phyloP scores from a whole-genome alignment of 257 asterid species.

The Salvia rosmarinus region DNA sequence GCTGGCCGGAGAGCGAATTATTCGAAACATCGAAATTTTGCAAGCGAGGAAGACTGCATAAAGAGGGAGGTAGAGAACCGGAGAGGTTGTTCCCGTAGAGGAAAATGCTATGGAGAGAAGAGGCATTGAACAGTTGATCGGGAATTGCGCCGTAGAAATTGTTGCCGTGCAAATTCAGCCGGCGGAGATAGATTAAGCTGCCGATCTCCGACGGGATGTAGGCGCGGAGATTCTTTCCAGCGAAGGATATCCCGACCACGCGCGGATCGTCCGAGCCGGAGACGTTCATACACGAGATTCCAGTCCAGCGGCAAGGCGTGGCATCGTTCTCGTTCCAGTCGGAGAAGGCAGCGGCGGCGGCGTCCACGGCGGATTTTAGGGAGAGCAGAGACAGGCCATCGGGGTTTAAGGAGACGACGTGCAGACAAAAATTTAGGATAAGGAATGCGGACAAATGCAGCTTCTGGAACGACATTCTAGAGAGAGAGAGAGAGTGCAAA shows the following conservation, averaged over 20 bases:
- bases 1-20: slow-evolving; percentile 71
- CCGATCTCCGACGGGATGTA: slow-evolving; percentile 97
- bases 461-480: slow-evolving; percentile 40
- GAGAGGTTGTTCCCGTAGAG: slow-evolving; percentile 80
- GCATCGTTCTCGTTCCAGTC: slow-evolving; percentile 81
- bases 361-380: slow-evolving; percentile 73
- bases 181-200: slow-evolving; percentile 71
- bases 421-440: slow-evolving; percentile 34
- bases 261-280: slow-evolving; percentile 68
- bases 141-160: slow-evolving; percentile 79
- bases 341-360: slow-evolving; percentile 48
- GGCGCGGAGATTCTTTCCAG: slow-evolving; percentile 73
- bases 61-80: slow-evolving; percentile 71
- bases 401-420: slow-evolving; percentile 44
- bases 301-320: slow-evolving; percentile 87
- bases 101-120: slow-evolving; percentile 83
- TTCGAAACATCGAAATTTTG: slow-evolving; percentile 77
- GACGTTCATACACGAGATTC: slow-evolving; percentile 78
- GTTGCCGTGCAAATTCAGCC: slow-evolving; percentile 83
- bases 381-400: slow-evolving; percentile 85
- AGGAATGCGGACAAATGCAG: slow-evolving; percentile 36
- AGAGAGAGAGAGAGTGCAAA: slow-evolving; percentile 9
- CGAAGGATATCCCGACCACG: slow-evolving; percentile 70
- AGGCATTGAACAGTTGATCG: slow-evolving; percentile 78
- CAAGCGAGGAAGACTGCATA: slow-evolving; percentile 74